Conservation (phyloP, 306 rosid species). For the Cicer judaicum region DNA sequence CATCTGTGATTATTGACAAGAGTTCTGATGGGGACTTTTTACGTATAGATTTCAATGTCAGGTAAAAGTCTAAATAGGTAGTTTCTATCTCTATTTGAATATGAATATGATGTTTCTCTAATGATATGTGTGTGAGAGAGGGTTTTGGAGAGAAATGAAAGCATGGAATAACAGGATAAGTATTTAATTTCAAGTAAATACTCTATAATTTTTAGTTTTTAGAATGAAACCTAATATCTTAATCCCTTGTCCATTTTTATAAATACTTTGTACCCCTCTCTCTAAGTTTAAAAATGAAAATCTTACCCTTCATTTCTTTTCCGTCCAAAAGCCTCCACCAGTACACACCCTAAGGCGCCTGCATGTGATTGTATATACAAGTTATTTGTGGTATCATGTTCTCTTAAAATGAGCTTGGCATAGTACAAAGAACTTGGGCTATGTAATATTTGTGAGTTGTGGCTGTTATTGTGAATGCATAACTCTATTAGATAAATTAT, state of each 20-base stretch:
- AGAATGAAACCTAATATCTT: background rate
- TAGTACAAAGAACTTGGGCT: conserved; percentile 30
- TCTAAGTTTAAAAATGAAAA: background rate
- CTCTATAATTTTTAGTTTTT: background rate
- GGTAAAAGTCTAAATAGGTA: conserved; percentile 59
- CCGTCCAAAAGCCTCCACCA: background rate
- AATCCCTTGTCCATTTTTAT: conserved; percentile 14
- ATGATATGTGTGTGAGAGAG: background rate
- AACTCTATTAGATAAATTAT: conserved; percentile 17
- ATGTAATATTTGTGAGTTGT: conserved; percentile 25
- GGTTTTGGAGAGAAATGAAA: conserved; percentile 5
- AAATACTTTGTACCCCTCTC: background rate
- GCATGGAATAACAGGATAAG: conserved; percentile 1
- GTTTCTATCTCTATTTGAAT: conserved; percentile 33
- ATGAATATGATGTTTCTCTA: conserved; percentile 38
- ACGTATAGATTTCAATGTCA: conserved; percentile 88
- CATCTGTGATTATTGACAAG: conserved; percentile 87
- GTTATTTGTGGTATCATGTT: conserved; percentile 28
- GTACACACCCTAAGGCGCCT: background rate
- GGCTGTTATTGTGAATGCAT: background rate
- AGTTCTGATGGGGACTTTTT: conserved; percentile 92
- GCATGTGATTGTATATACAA: background rate
- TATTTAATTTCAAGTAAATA: conserved; percentile 12
- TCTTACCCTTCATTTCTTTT: background rate
- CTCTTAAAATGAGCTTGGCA: conserved; percentile 12